These are phyloP conservation scores for Colletotrichum cuscutae DNA, from an alignment of 2,329 filamentous ascomycete species.

Conservation along the genomic window DNA sequence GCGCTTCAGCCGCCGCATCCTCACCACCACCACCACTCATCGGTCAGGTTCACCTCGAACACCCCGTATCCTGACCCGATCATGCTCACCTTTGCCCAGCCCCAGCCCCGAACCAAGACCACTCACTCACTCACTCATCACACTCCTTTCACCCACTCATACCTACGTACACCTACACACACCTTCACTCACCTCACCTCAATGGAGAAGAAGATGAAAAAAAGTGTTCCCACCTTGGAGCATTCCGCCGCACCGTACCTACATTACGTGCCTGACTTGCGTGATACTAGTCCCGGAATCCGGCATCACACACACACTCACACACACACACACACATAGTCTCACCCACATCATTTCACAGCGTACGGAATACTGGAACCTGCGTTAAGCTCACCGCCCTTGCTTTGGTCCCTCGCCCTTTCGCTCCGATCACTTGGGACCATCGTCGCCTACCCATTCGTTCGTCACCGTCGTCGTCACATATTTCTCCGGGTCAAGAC, in stretches of 20 bases:
- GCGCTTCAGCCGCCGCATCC: neutral
- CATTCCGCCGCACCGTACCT: neutral
- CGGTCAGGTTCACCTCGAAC: neutral
- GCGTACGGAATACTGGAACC: neutral
- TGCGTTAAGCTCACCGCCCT: neutral
- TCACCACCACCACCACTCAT: neutral
- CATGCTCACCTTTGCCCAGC: neutral
- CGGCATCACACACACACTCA: neutral
- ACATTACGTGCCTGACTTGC: slow-evolving; percentile 12
- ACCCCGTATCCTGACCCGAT: neutral
- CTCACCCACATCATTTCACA: neutral
- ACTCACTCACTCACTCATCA: neutral
- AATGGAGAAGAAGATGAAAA: neutral
- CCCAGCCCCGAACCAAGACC: too few relatives aligned
- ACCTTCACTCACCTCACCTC: neutral
- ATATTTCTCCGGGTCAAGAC: neutral
- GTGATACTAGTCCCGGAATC: neutral
- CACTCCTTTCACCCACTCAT: neutral
- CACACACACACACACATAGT: neutral
- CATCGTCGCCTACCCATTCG: neutral
- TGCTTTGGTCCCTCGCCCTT: neutral
- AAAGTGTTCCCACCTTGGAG: neutral
- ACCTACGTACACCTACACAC: neutral
- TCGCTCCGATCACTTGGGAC: neutral
- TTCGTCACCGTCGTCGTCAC: neutral